phyloP scores from a whole-genome alignment of 257 asterid genomes.

The Salvia miltiorrhiza region DNA sequence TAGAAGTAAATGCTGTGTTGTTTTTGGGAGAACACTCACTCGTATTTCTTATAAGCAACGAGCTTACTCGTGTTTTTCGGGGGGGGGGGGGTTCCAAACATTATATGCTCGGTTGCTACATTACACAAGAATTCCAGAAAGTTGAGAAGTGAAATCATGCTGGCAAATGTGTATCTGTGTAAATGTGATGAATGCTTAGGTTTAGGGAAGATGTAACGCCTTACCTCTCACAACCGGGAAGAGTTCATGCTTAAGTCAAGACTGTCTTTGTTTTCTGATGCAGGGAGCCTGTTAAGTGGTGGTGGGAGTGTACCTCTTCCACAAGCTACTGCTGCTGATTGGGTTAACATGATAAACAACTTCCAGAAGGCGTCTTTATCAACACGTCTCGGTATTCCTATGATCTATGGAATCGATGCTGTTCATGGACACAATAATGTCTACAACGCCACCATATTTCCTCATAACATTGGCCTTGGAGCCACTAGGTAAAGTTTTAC shows the following conservation, averaged over 20 bases:
- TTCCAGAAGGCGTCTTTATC: constrained; percentile 74
- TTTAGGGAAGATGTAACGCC: constrained; percentile 1
- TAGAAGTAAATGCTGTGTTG: not conserved
- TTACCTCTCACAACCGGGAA: not conserved
- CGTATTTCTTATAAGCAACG: not conserved
- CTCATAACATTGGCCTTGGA: constrained; percentile 88
- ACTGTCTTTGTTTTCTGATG: constrained; percentile 8
- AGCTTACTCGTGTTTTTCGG: not conserved
- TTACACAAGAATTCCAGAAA: not conserved
- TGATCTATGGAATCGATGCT: constrained; percentile 89
- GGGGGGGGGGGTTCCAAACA: not conserved
- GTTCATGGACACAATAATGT: constrained; percentile 86
- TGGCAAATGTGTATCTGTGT: not conserved
- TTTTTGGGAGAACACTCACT: not conserved
- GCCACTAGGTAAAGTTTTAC: constrained; percentile 65
- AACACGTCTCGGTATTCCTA: constrained; percentile 81
- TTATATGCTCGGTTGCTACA: not conserved
- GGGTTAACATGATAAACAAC: constrained; percentile 77
- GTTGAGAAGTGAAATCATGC: too few species aligned
- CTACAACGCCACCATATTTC: constrained; percentile 82
- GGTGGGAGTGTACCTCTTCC: constrained; percentile 88
- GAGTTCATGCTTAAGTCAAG: not conserved
- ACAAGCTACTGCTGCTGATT: constrained; percentile 63
- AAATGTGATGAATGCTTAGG: not conserved
- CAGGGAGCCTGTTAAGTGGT: constrained; percentile 82